Conservation (phyloP, 2,329 filamentous ascomycete genomes). For the Fusarium sp. region DNA sequence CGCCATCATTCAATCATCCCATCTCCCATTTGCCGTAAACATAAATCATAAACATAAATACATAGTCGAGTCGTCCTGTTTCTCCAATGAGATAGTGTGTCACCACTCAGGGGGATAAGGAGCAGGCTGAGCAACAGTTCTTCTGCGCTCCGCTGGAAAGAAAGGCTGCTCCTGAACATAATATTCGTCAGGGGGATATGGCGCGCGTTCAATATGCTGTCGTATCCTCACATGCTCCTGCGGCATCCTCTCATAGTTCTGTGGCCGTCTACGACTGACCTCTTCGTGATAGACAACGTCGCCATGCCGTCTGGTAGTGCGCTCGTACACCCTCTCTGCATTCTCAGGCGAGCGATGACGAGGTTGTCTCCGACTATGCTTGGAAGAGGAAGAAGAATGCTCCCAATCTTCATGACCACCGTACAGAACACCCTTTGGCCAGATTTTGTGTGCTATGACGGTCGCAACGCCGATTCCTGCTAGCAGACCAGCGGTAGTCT, state of each 20-base stretch:
- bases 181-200: conserved; percentile 38
- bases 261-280: conserved; percentile 29
- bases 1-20: not conserved
- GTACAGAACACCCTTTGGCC: conserved; percentile 51
- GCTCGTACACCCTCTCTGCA: conserved; percentile 32
- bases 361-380: conserved; percentile 31
- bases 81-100: not conserved
- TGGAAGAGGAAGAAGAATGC: conserved; percentile 16
- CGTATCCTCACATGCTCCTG: conserved; percentile 31
- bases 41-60: conserved; percentile 5
- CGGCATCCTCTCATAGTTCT: conserved; percentile 34
- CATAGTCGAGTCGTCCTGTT: not conserved
- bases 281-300: conserved; percentile 42
- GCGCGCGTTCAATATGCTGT: conserved; percentile 16
- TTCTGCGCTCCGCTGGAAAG: conserved; percentile 36
- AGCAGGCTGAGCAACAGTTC: conserved; percentile 27
- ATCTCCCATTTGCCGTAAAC: not conserved
- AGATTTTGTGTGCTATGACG: conserved; percentile 52
- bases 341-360: conserved; percentile 29
- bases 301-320: conserved; percentile 24
- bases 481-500: conserved; percentile 51
- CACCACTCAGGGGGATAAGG: conserved; percentile 29
- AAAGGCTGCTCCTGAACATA: conserved; percentile 37
- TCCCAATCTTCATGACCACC: conserved; percentile 51
- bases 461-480: conserved; percentile 54